A percentile compares a stretch with the other conserved stretches of the same genome.
Evolutionary conservation across 106 monocot genomes (phyloP).

Genomic region (Dendrobium chrysotoxum): DNA sequence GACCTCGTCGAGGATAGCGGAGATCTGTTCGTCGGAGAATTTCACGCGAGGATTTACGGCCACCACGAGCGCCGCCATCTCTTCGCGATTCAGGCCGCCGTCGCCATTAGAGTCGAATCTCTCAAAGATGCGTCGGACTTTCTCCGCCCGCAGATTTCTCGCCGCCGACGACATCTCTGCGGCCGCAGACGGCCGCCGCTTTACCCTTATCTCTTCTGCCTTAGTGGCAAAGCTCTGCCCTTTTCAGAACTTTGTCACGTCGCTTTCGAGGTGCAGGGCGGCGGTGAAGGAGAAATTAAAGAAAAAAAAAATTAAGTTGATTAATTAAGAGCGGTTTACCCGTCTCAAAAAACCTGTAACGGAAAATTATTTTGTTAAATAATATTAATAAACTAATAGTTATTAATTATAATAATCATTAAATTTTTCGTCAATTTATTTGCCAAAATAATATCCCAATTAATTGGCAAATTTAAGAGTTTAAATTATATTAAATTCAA

Average conservation of each 20-base stretch:
- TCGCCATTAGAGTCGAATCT: constrained; percentile 13
- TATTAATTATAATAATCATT: too few species aligned
- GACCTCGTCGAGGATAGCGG: constrained; percentile 55
- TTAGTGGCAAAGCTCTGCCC: not conserved
- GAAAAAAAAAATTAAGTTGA: too few species aligned
- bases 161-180: not conserved
- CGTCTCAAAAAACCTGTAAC: too few species aligned
- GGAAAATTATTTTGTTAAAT: too few species aligned
- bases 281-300: not conserved
- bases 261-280: not conserved
- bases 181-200: not conserved
- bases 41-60: constrained; percentile 57
- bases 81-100: constrained; percentile 36
- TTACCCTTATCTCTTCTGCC: not conserved
- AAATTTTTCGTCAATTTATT: too few species aligned
- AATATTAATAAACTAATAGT: too few species aligned
- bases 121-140: constrained; percentile 30
- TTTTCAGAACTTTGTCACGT: not conserved
- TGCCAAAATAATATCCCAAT: too few species aligned
- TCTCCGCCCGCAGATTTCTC: constrained; percentile 21
- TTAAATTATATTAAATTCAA: too few species aligned
- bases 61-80: constrained; percentile 58
- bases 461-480: too few species aligned
- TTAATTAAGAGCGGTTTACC: too few species aligned
- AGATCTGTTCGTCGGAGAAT: constrained; percentile 46